Evolutionary conservation across 2,329 filamentous ascomycete genomes (phyloP), one percentile per base, ranked within the genome.

Genomic region (Fusarium sp.): DNA sequence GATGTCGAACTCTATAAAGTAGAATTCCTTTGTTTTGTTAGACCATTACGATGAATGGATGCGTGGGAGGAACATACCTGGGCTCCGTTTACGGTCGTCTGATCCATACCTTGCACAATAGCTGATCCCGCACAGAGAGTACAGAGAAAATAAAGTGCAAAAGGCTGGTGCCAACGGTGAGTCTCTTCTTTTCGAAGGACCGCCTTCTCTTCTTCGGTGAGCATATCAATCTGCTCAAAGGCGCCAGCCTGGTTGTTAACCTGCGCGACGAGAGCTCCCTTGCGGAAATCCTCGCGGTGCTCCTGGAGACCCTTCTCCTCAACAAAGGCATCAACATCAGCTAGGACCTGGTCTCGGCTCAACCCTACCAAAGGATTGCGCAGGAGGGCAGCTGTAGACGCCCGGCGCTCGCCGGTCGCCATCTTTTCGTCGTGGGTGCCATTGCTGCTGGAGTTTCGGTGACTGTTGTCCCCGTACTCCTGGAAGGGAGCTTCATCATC

Each of bases 101-200:
- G 89, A 77, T 92, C 90, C 88, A 91, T 91, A 73, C 91, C 91
- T 74, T 92, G 91, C 0, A 92, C 91, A 14, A 90, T 90, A 22
- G 91, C 91, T 14, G 80, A 82, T 0, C 81, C 80, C 0, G 81
- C 81, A 25, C 81, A 83, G 0, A 82, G 76, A 2, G 78, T 78
- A 61, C 82, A 83, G 2, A 84, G 78, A 29, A 82, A 82, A 75
- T 83, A 83, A 6, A 83, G 75, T 33, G 74, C 74, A 33, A 78
- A 81, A 0, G 82, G 82, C 11, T 82, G 79, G 2, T 77, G 74
- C 82, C 82, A 83, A 14, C 79, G 76, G 27, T 80, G 75, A 0
- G 74, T 77, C 10, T 75, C 72, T 40, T 83, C 82, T 5, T 74
- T 75, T 7, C 80, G 65, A 5, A 83, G 65, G 0, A 80, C 40